Evolutionary conservation across 768 basidiomycete genomes (phyloP).

Genomic region (Leccinum incarnatum): DNA sequence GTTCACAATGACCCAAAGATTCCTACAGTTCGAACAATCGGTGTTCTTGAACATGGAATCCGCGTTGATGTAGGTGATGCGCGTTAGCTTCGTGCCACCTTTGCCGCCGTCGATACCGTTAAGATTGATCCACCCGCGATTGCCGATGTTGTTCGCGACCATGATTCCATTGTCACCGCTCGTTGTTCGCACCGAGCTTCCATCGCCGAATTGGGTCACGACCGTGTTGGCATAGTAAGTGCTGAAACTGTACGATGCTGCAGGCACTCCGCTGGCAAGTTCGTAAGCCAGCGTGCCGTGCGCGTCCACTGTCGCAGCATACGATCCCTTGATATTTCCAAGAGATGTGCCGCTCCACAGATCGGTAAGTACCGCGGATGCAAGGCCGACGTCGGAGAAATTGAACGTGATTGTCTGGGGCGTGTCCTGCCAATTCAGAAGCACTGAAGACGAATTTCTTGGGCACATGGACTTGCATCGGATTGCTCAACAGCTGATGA

Average conservation of each 20-base stretch:
- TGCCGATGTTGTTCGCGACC: neutral
- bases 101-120: constrained; percentile 6
- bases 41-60: constrained; percentile 7
- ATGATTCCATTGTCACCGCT: neutral
- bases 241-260: neutral
- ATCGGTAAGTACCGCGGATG: constrained; percentile 3
- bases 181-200: neutral
- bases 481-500: neutral
- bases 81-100: constrained; percentile 1
- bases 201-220: constrained; percentile 1
- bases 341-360: constrained; percentile 3
- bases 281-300: constrained; percentile 7
- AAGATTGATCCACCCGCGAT: constrained; percentile 3
- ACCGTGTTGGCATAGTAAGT: neutral
- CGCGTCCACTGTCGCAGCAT: neutral
- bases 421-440: constrained; percentile 8
- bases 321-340: neutral
- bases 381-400: constrained; percentile 6
- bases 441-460: neutral
- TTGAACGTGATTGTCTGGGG: neutral
- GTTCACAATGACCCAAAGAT: constrained; percentile 4
- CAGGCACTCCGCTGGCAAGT: neutral
- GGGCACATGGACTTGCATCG: too few species aligned
- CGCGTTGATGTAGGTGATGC: constrained; percentile 7
- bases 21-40: constrained; percentile 5